Percentiles rank a stretch among this genome's conserved stretches.
Conservation (phyloP, 2,329 filamentous ascomycete genomes). For the Fusarium chuoi region DNA sequence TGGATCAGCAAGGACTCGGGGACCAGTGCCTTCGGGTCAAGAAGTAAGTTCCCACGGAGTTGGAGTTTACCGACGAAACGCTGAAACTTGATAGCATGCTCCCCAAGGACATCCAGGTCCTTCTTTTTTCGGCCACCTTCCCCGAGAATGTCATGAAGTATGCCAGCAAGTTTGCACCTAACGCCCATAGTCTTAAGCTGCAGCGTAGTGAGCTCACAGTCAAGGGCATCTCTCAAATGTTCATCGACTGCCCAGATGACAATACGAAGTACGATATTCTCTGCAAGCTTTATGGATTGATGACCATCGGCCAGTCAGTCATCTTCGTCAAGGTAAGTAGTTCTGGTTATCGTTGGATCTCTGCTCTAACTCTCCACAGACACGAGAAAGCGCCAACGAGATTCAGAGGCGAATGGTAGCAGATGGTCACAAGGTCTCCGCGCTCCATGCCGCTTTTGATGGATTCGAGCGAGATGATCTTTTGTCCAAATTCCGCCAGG, state of each 20-base stretch:
- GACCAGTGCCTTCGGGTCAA: constrained; percentile 96
- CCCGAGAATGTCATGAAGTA: constrained; percentile 87
- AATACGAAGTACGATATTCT: constrained; percentile 88
- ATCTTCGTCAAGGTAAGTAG: constrained; percentile 88
- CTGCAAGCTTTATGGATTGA: constrained; percentile 92
- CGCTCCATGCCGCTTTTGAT: constrained; percentile 88
- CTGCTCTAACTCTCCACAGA: constrained; percentile 60
- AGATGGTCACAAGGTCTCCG: constrained; percentile 92
- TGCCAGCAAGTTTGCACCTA: constrained; percentile 84
- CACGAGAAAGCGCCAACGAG: constrained; percentile 83
- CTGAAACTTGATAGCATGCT: constrained; percentile 69
- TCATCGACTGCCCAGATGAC: constrained; percentile 88
- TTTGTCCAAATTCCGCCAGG: constrained; percentile 86
- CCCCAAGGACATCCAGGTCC: constrained; percentile 80
- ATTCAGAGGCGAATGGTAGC: constrained; percentile 87
- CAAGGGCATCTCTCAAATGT: constrained; percentile 97
- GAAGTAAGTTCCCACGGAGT: constrained; percentile 60
- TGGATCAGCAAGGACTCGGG: constrained; percentile 93
- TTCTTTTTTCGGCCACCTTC: constrained; percentile 96
- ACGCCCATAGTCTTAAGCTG: constrained; percentile 86
- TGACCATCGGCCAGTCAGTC: constrained; percentile 97
- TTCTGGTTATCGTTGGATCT: neutral
- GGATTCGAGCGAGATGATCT: constrained; percentile 84
- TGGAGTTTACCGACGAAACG: neutral
- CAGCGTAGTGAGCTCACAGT: constrained; percentile 93